phyloP scores from a whole-genome alignment of 2,329 filamentous ascomycete species.

The Massarina eburnea region DNA sequence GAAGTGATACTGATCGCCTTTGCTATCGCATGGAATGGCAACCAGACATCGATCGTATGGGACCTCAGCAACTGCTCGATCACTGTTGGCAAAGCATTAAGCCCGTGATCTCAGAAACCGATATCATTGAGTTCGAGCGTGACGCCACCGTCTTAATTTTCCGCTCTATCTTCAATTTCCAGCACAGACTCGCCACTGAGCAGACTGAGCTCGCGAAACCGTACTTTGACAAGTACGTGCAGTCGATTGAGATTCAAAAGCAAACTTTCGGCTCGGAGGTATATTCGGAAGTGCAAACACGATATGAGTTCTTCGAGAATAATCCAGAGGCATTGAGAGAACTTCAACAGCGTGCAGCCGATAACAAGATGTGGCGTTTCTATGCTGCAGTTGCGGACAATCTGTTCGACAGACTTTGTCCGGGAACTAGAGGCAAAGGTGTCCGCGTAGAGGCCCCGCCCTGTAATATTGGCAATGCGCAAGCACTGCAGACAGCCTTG shows the following conservation, averaged over 20 bases:
- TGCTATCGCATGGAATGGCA: slow-evolving; percentile 6
- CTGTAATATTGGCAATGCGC: slow-evolving; percentile 18
- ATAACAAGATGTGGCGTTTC: not conserved
- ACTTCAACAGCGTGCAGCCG: not conserved
- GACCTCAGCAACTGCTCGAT: not conserved
- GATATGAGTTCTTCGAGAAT: not conserved
- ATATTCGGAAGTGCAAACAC: not conserved
- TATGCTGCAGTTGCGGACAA: not conserved
- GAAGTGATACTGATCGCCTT: not conserved
- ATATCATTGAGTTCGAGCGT: not conserved
- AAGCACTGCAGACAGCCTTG: slow-evolving; percentile 9
- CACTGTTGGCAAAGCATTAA: not conserved
- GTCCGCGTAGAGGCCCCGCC: slow-evolving; percentile 12
- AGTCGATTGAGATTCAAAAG: not conserved
- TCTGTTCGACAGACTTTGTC: slow-evolving; percentile 8
- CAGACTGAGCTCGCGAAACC: not conserved
- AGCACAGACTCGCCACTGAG: not conserved
- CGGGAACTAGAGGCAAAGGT: slow-evolving; percentile 6
- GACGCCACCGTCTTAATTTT: not conserved
- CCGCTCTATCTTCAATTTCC: not conserved
- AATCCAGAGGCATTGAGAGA: not conserved
- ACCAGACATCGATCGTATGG: slow-evolving; percentile 6
- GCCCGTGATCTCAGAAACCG: not conserved
- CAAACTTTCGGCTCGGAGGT: not conserved
- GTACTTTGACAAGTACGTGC: slow-evolving; percentile 1